phyloP scores from a whole-genome alignment of 2,329 filamentous ascomycete species.

The Aspergillus sp. region DNA sequence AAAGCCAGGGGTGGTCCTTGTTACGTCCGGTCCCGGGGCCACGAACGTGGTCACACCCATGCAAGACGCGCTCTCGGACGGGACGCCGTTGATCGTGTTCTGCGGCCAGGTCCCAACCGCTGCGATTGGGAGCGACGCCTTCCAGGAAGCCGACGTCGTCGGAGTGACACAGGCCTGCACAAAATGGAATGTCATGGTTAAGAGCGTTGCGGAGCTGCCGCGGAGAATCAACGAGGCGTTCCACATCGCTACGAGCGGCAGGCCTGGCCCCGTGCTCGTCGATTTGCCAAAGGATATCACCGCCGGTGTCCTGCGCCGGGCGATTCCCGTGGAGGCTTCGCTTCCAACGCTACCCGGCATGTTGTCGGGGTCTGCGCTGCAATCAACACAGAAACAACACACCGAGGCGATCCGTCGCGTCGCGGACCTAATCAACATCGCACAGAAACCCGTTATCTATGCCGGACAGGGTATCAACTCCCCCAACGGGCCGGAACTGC shows the following conservation, averaged over 20 bases:
- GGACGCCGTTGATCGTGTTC: slow-evolving; percentile 88
- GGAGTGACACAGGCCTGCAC: slow-evolving; percentile 86
- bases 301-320: slow-evolving; percentile 62
- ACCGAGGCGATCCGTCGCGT: slow-evolving; percentile 61
- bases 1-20: slow-evolving; percentile 83
- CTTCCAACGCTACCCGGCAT: slow-evolving; percentile 70
- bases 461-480: slow-evolving; percentile 74
- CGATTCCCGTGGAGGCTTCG: slow-evolving; percentile 62
- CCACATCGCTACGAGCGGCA: slow-evolving; percentile 82
- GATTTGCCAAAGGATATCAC: slow-evolving; percentile 92
- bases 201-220: slow-evolving; percentile 79
- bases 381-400: neutral
- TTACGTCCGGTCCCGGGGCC: slow-evolving; percentile 87
- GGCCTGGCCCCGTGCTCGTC: slow-evolving; percentile 84
- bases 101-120: slow-evolving; percentile 78
- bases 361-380: slow-evolving; percentile 64
- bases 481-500: slow-evolving; percentile 61
- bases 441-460: slow-evolving; percentile 87
- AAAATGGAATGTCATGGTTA: slow-evolving; percentile 97
- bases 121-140: slow-evolving; percentile 82
- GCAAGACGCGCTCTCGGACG: slow-evolving; percentile 85
- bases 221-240: slow-evolving; percentile 90
- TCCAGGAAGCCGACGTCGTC: slow-evolving; percentile 86
- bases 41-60: slow-evolving; percentile 92
- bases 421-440: slow-evolving; percentile 67